Percentiles rank a stretch among this genome's conserved stretches.
phyloP scores from a whole-genome alignment of 1,284 basidiomycete species.

The Peniophora sp. region DNA sequence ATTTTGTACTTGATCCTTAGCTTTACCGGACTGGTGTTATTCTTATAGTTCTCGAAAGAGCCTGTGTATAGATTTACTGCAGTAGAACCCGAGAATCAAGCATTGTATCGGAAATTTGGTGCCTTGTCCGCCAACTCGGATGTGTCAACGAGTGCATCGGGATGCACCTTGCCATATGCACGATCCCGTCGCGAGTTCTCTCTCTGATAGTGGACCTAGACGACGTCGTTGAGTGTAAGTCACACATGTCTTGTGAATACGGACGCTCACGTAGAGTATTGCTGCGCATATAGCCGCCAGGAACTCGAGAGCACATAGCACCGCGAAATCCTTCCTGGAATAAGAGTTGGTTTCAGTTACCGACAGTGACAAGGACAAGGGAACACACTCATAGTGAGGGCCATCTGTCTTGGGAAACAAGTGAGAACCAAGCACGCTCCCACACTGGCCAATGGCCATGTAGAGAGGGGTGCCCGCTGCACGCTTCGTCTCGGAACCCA shows the following conservation, averaged over 20 bases:
- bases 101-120: neutral
- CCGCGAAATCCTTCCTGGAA: constrained; percentile 54
- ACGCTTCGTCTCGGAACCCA: constrained; percentile 72
- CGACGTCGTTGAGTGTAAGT: neutral
- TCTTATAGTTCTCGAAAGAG: neutral
- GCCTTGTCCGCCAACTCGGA: constrained; percentile 52
- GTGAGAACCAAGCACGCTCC: constrained; percentile 66
- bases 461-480: constrained; percentile 70
- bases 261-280: constrained; percentile 41
- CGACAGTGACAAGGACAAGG: neutral
- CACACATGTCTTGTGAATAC: neutral
- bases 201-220: constrained; percentile 50
- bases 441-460: constrained; percentile 69
- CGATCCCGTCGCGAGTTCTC: constrained; percentile 54
- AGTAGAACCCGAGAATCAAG: neutral
- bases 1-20: neutral
- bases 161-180: constrained; percentile 43
- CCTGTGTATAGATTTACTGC: neutral
- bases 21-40: neutral
- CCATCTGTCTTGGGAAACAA: constrained; percentile 58
- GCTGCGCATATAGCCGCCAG: constrained; percentile 46
- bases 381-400: constrained; percentile 49
- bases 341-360: neutral
- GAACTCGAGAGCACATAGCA: constrained; percentile 50
- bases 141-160: constrained; percentile 51